Percentiles rank a stretch among this genome's conserved stretches.
Conservation (phyloP, 2,329 filamentous ascomycete species). For the Aspergillus luchuensis region DNA sequence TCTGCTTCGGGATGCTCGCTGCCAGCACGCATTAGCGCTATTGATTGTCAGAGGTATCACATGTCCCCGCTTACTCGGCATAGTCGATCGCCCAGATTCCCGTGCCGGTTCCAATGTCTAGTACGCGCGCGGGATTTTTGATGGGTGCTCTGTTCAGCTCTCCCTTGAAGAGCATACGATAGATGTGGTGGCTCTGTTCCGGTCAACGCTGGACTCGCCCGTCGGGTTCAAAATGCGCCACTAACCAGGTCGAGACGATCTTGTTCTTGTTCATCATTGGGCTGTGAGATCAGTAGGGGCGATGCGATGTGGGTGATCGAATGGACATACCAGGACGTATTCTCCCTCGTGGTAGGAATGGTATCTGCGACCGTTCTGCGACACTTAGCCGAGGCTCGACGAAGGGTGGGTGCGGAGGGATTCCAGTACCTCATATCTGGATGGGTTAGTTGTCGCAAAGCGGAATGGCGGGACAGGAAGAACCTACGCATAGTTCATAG, state of each 20-base stretch:
- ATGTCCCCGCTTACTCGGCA: constrained; percentile 32
- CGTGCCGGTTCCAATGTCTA: constrained; percentile 41
- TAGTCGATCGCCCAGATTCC: constrained; percentile 43
- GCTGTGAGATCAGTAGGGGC: constrained; percentile 17
- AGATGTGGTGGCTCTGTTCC: constrained; percentile 37
- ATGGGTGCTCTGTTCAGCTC: constrained; percentile 31
- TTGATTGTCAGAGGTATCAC: constrained; percentile 2
- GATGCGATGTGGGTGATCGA: neutral
- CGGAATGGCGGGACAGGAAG: neutral
- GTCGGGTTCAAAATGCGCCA: neutral
- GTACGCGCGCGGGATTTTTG: constrained; percentile 29
- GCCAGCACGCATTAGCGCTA: neutral
- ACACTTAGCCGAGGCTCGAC: neutral
- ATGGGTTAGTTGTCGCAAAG: constrained; percentile 12
- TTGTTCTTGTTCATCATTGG: constrained; percentile 40
- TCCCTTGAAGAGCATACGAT: constrained; percentile 36
- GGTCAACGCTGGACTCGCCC: neutral
- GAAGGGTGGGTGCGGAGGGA: neutral
- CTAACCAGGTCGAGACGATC: constrained; percentile 38
- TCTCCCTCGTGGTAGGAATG: constrained; percentile 36
- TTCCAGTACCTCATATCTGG: constrained; percentile 35
- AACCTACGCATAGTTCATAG: constrained; percentile 35
- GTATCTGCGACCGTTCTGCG: constrained; percentile 36
- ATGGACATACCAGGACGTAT: constrained; percentile 30
- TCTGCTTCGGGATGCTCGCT: constrained; percentile 32